phyloP scores from a whole-genome alignment of 345 rosid species.

The Aegle marmelos region DNA sequence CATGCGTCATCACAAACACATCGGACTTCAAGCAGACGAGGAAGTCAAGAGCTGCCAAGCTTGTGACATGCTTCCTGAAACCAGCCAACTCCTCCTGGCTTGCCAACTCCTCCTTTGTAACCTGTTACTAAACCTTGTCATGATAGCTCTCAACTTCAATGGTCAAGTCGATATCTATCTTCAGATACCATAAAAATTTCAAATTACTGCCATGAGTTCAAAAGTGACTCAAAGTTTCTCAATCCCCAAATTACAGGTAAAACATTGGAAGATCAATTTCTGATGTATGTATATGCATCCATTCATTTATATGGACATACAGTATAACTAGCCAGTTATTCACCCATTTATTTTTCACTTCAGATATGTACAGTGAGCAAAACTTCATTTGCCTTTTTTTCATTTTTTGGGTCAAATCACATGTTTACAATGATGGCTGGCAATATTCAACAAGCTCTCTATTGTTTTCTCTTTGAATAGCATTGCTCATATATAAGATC shows the following conservation, averaged over 20 bases:
- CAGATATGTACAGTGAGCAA: neutral
- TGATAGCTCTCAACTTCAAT: conserved; percentile 8
- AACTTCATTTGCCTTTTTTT: too few relatives aligned
- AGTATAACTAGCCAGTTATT: neutral
- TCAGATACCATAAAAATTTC: neutral
- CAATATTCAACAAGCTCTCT: neutral
- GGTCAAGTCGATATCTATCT: neutral
- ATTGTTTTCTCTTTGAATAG: neutral
- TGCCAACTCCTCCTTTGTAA: conserved; percentile 96
- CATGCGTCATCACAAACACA: conserved; percentile 99
- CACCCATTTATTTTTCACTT: neutral
- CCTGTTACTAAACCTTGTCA: conserved; percentile 43
- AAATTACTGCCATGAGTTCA: neutral
- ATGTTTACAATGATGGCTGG: neutral
- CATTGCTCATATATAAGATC: neutral
- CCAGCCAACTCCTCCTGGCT: conserved; percentile 66
- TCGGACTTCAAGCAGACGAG: conserved; percentile 95
- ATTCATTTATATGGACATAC: neutral
- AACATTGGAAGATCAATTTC: neutral
- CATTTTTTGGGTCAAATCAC: too few relatives aligned
- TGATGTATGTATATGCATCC: neutral
- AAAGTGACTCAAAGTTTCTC: neutral
- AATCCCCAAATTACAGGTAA: neutral
- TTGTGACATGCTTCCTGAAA: conserved; percentile 95
- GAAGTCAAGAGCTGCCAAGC: conserved; percentile 97